These are phyloP conservation scores for Rhinocladiella similis DNA, from an alignment of 2,329 filamentous ascomycete genomes.

Conservation along the genomic window DNA sequence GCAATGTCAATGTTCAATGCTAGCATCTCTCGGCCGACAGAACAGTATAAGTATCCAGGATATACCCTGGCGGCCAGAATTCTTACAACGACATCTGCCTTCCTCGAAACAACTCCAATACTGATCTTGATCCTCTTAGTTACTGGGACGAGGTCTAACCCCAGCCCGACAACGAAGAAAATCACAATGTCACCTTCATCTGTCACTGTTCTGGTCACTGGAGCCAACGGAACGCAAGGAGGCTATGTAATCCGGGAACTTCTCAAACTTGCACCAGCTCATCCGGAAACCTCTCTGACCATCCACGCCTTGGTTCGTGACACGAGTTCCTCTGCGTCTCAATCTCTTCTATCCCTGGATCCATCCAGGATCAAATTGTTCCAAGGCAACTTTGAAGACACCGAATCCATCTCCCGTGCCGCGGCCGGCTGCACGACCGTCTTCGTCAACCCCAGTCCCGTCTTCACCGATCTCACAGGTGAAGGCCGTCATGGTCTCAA, in stretches of 20 bases:
- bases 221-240: slow-evolving; percentile 42
- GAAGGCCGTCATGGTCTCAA: slow-evolving; percentile 13
- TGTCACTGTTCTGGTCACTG: slow-evolving; percentile 34
- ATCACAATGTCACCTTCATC: slow-evolving; percentile 1
- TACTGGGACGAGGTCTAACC: no score
- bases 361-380: slow-evolving; percentile 51
- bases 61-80: background rate
- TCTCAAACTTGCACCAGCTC: slow-evolving; percentile 19
- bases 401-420: slow-evolving; percentile 4
- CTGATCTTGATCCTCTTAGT: no score
- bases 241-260: slow-evolving; percentile 34
- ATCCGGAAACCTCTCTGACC: slow-evolving; percentile 35
- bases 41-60: background rate
- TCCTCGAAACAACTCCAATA: background rate
- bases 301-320: slow-evolving; percentile 63
- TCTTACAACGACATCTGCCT: background rate
- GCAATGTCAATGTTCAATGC: no score
- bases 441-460: slow-evolving; percentile 13
- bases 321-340: slow-evolving; percentile 48
- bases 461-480: slow-evolving; percentile 8
- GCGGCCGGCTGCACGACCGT: background rate
- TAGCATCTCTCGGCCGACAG: background rate
- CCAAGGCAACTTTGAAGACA: slow-evolving; percentile 57
- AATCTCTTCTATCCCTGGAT: slow-evolving; percentile 47
- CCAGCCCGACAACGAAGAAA: background rate